These are phyloP conservation scores for Zasmidium citrigriseum DNA, from an alignment of 2,329 filamentous ascomycete genomes.

Conservation along the genomic window DNA sequence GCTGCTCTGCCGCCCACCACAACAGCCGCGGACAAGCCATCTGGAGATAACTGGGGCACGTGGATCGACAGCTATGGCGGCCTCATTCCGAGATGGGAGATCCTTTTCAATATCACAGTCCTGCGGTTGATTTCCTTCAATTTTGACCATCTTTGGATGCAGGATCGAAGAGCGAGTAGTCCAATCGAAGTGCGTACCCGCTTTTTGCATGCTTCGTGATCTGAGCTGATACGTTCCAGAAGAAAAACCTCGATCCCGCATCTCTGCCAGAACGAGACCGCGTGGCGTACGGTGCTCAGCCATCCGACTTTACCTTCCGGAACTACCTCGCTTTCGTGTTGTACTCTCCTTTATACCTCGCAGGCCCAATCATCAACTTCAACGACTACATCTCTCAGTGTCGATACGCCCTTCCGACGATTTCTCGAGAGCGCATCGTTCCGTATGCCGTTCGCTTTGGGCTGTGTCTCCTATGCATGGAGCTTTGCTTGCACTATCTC, in stretches of 20 bases:
- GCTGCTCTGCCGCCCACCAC: slow-evolving; percentile 49
- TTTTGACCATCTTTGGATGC: slow-evolving; percentile 92
- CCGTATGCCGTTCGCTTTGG: slow-evolving; percentile 83
- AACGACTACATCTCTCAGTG: slow-evolving; percentile 94
- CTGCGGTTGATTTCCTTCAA: slow-evolving; percentile 95
- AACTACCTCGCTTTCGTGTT: slow-evolving; percentile 89
- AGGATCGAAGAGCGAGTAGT: slow-evolving; percentile 64
- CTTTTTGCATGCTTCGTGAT: background rate
- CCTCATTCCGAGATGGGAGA: slow-evolving; percentile 87
- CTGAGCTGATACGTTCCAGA: slow-evolving; percentile 73
- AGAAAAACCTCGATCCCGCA: slow-evolving; percentile 91
- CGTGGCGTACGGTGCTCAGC: slow-evolving; percentile 71
- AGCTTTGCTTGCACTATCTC: slow-evolving; percentile 85
- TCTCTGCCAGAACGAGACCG: slow-evolving; percentile 87
- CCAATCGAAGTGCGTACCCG: slow-evolving; percentile 72
- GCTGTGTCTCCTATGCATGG: slow-evolving; percentile 81
- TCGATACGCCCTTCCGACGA: slow-evolving; percentile 72
- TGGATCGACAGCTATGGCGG: slow-evolving; percentile 80
- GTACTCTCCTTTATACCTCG: slow-evolving; percentile 89
- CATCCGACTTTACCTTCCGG: slow-evolving; percentile 72
- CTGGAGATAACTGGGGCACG: slow-evolving; percentile 57
- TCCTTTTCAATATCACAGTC: slow-evolving; percentile 96
- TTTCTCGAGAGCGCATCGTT: slow-evolving; percentile 65
- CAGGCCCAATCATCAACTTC: slow-evolving; percentile 93
- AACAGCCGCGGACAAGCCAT: slow-evolving; percentile 38